Evolutionary conservation across 2,329 filamentous ascomycete species (phyloP).

Genomic region (Neurospora crassa): DNA sequence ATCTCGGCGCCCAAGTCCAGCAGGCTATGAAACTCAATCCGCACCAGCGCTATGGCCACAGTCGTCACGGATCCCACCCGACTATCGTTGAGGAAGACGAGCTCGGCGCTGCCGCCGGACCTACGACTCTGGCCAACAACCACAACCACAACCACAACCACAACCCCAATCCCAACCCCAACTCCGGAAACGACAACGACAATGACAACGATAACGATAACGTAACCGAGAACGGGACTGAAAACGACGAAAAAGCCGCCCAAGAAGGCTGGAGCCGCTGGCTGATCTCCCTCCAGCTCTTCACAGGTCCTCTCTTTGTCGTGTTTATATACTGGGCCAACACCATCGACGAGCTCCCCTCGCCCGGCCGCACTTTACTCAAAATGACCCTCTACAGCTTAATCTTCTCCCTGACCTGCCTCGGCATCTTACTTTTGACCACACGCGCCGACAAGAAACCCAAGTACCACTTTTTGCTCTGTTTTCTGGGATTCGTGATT

Average conservation of each 20-base stretch:
- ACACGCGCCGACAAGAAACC: slow-evolving; percentile 61
- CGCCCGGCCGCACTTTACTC: slow-evolving; percentile 41
- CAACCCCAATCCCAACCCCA: background rate
- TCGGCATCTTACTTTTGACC: slow-evolving; percentile 57
- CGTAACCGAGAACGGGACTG: background rate
- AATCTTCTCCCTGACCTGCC: slow-evolving; percentile 54
- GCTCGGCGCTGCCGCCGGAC: background rate
- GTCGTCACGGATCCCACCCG: slow-evolving; percentile 1
- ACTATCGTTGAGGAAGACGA: background rate
- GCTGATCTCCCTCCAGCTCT: slow-evolving; percentile 77
- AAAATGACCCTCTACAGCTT: slow-evolving; percentile 55
- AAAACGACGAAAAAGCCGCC: background rate
- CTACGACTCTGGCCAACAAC: slow-evolving; percentile 2
- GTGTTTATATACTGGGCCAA: slow-evolving; percentile 68
- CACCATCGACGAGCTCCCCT: slow-evolving; percentile 46
- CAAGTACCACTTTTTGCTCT: slow-evolving; percentile 67
- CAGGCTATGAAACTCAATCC: background rate
- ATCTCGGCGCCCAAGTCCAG: background rate
- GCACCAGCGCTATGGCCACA: background rate
- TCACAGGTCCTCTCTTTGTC: slow-evolving; percentile 79
- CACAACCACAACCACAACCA: slow-evolving; percentile 1
- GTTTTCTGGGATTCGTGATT: slow-evolving; percentile 83
- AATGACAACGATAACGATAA: too few species aligned
- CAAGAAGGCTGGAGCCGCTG: slow-evolving; percentile 71
- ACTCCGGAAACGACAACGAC: too few species aligned